These are phyloP conservation scores for Colletotrichum sojae DNA, from an alignment of 2,329 filamentous ascomycete genomes.

Conservation along the genomic window DNA sequence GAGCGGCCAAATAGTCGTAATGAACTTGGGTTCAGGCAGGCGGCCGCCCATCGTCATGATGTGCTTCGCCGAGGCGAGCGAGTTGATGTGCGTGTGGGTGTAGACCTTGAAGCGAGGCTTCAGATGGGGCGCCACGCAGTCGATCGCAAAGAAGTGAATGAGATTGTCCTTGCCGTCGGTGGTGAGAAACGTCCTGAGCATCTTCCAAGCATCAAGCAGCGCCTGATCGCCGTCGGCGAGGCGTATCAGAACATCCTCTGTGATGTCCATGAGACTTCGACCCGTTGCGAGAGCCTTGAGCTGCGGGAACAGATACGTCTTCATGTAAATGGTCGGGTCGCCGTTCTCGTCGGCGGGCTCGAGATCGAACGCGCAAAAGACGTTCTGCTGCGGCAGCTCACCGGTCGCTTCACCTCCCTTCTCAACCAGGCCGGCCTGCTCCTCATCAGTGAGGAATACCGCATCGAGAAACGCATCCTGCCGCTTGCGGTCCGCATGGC, in stretches of 20 bases:
- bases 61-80: not conserved
- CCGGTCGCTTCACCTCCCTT: no score
- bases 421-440: no score
- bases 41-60: constrained; percentile 11
- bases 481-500: no score
- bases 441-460: no score
- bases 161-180: constrained; percentile 5
- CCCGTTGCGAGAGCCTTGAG: constrained; percentile 26
- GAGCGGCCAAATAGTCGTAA: not conserved
- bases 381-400: no score
- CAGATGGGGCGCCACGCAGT: not conserved
- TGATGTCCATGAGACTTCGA: not conserved
- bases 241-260: constrained; percentile 1
- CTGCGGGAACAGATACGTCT: no score
- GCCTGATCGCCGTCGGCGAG: constrained; percentile 2
- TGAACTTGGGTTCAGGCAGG: not conserved
- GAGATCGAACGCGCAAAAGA: no score
- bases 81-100: constrained; percentile 9
- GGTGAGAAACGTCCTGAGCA: constrained; percentile 6
- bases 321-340: no score
- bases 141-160: constrained; percentile 19
- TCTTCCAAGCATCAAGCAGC: not conserved
- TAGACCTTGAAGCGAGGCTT: constrained; percentile 16
- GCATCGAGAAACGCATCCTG: no score
- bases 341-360: no score